Conservation (phyloP, 176 grass and related monocot species). For the Aegilops longissima region DNA sequence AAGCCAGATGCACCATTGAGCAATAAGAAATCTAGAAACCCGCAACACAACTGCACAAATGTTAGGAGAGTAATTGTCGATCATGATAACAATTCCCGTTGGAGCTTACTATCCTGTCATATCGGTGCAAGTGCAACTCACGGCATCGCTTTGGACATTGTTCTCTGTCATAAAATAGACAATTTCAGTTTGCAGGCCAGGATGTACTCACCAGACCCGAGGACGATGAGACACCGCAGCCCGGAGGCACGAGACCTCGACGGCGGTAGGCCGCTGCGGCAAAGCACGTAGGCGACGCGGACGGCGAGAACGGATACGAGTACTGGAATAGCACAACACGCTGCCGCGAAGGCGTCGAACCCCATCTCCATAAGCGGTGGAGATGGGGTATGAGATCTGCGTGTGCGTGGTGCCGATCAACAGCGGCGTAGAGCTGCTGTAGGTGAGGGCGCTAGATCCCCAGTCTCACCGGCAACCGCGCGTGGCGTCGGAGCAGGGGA, state of each 20-base stretch:
- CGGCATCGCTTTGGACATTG: background rate
- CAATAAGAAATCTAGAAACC: background rate
- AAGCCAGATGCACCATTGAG: background rate
- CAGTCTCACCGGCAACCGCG: background rate
- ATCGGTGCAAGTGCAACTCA: background rate
- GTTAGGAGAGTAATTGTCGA: background rate
- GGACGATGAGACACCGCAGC: conserved; percentile 55
- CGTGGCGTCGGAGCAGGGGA: background rate
- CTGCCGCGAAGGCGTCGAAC: background rate
- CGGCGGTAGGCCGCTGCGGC: conserved; percentile 35
- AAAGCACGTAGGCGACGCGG: conserved; percentile 46
- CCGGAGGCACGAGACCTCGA: background rate
- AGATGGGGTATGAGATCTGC: background rate
- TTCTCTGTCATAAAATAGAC: background rate
- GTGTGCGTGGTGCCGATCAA: background rate
- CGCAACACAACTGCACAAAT: background rate
- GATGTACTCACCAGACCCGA: conserved; percentile 52
- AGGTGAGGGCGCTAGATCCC: background rate
- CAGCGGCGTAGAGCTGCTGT: background rate
- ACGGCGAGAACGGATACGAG: conserved; percentile 46
- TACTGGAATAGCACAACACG: conserved; percentile 29
- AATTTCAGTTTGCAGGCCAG: background rate
- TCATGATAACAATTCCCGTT: background rate
- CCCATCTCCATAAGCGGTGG: conserved; percentile 10
- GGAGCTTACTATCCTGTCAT: background rate